Evolutionary conservation across 2,329 filamentous ascomycete species (phyloP).

Genomic region (Fusarium annulatum): DNA sequence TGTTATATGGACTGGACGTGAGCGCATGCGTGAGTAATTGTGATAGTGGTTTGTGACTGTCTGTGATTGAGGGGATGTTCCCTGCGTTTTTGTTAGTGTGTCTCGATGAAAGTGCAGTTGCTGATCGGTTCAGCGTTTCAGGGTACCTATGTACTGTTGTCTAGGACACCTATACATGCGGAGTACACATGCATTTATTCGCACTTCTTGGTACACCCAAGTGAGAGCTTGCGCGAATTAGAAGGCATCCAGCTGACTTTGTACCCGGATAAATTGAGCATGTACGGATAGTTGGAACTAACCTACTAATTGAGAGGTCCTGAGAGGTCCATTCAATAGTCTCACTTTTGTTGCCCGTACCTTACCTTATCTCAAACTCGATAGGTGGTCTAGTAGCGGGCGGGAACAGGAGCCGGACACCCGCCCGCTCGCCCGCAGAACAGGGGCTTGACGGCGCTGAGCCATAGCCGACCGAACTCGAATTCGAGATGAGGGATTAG

Average conservation of each 20-base stretch:
- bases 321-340: slow-evolving; percentile 8
- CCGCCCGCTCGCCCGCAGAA: slow-evolving; percentile 24
- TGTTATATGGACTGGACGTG: neutral
- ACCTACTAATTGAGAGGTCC: neutral
- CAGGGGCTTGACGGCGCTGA: neutral
- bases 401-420: slow-evolving; percentile 11
- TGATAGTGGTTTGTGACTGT: slow-evolving; percentile 19
- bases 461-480: neutral
- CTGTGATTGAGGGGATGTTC: neutral
- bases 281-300: neutral
- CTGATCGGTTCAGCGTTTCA: slow-evolving; percentile 21
- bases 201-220: slow-evolving; percentile 3
- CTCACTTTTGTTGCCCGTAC: slow-evolving; percentile 9
- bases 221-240: slow-evolving; percentile 28
- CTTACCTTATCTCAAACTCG: slow-evolving; percentile 12
- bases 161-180: slow-evolving; percentile 20
- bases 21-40: slow-evolving; percentile 4
- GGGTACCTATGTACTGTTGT: neutral
- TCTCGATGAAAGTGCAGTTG: slow-evolving; percentile 3
- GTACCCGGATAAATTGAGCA: slow-evolving; percentile 1
- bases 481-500: neutral
- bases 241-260: slow-evolving; percentile 17
- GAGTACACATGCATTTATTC: slow-evolving; percentile 20
- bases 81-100: slow-evolving; percentile 9
- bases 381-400: slow-evolving; percentile 22